Base-by-base conservation (phyloP, 2,329 filamentous ascomycete species). In the Xylariomycetidae sp. region DNA sequence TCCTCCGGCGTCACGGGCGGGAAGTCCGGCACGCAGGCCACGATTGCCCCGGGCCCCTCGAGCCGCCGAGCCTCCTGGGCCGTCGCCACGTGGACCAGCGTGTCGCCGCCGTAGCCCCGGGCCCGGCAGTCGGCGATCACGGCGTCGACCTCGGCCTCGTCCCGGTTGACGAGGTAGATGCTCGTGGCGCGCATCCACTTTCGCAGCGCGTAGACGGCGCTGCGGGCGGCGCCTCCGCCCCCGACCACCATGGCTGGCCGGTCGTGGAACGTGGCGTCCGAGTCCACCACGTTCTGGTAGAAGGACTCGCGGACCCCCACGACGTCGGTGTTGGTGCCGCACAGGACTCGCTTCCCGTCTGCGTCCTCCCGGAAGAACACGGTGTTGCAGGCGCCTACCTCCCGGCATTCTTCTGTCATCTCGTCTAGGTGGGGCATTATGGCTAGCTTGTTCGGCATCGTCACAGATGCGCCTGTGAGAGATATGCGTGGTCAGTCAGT, bases 391-490 rank as follows among this genome's bases (percentile, higher is more conserved):
- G 85, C 85, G 30, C 85, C 85, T 15, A 88, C 81, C 22, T 81
- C 78, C 31, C 73, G 71, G 46, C 78, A 85, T 59, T 88, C 83
- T 15, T 77, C 72, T 6, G 84, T 88, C 23, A 89, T 65, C 34
- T 80, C 75, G 51, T 90, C 85, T 7, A 90, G 71, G 46, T 86
- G 70, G 0, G 76, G 69, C 39, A 89, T 75, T 53, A 90, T 87
- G 48, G 77, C 70, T 16, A 90, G 76, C 59, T 92, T 90, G 67
- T 87, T 80, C 0, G 86, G 86, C 85, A 90, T 92, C 14, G 85
- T 90, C 23, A 90, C 79, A 4, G 82, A 78, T 15, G 81, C 25
- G 8, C 44, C 43, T 46, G 10, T 8, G 20, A n/a, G 20, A 23
- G n/a, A 23, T n/a, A n/a, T n/a, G n/a, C n/a, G n/a, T n/a, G n/a